Evolutionary conservation across 371 early-diverging fungal species (phyloP).

Genomic region (Smittium culicis): DNA sequence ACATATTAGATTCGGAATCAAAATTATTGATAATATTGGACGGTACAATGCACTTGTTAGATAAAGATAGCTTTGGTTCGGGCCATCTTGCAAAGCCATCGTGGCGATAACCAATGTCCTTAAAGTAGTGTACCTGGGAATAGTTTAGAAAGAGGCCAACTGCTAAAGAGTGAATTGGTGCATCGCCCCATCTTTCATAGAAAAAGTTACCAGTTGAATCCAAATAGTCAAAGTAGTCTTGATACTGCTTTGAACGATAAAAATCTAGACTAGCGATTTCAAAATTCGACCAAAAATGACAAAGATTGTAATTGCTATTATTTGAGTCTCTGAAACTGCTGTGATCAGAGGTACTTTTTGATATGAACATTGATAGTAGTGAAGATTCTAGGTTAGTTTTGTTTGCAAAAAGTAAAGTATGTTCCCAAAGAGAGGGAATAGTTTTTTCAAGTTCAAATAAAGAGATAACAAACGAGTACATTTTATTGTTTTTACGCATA

Average conservation of each 20-base stretch:
- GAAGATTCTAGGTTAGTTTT: slow-evolving; percentile 28
- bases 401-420: slow-evolving; percentile 39
- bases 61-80: background rate
- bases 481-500: slow-evolving; percentile 58
- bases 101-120: slow-evolving; percentile 74
- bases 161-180: slow-evolving; percentile 88
- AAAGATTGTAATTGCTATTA: slow-evolving; percentile 48
- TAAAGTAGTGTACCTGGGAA: slow-evolving; percentile 78
- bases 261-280: slow-evolving; percentile 71
- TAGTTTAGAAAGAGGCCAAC: slow-evolving; percentile 64
- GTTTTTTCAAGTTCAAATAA: slow-evolving; percentile 67
- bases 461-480: slow-evolving; percentile 74
- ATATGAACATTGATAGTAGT: slow-evolving; percentile 36
- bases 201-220: slow-evolving; percentile 71
- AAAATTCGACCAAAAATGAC: slow-evolving; percentile 96
- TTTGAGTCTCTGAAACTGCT: slow-evolving; percentile 10
- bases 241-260: slow-evolving; percentile 36
- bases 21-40: background rate
- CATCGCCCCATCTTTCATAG: slow-evolving; percentile 96
- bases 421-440: slow-evolving; percentile 65
- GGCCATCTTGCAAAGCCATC: slow-evolving; percentile 56
- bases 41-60: background rate
- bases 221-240: slow-evolving; percentile 42
- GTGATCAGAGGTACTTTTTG: slow-evolving; percentile 30
- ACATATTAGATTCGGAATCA: background rate